These are phyloP conservation scores for Cercospora citrullina DNA, from an alignment of 2,329 filamentous ascomycete species.

Conservation along the genomic window DNA sequence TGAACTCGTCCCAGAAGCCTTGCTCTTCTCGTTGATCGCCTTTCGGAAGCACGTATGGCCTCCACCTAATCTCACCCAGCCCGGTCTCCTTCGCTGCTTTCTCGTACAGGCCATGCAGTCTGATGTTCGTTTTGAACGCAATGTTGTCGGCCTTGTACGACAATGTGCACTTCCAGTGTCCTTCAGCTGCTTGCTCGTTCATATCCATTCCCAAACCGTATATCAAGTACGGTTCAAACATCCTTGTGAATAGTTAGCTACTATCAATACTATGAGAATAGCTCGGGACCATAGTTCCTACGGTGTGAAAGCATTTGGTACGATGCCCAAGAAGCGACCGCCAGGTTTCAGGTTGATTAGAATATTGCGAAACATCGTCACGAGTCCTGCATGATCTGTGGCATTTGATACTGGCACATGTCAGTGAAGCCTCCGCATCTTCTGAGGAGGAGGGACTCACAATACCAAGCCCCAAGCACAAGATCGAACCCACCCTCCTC, in stretches of 20 bases:
- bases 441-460: background rate
- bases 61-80: slow-evolving; percentile 17
- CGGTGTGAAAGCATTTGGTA: slow-evolving; percentile 1
- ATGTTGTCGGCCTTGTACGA: background rate
- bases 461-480: slow-evolving; percentile 14
- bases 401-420: background rate
- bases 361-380: slow-evolving; percentile 18
- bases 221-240: background rate
- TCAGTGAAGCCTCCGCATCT: background rate
- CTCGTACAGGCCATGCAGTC: slow-evolving; percentile 10
- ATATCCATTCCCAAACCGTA: slow-evolving; percentile 1
- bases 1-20: slow-evolving; percentile 23
- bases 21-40: slow-evolving; percentile 12
- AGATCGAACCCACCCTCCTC: slow-evolving; percentile 10
- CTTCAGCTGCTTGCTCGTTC: background rate
- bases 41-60: slow-evolving; percentile 15
- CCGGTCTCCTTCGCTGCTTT: slow-evolving; percentile 20
- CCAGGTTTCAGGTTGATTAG: slow-evolving; percentile 6
- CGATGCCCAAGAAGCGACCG: slow-evolving; percentile 14
- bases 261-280: no score
- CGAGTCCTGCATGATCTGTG: background rate
- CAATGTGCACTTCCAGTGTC: slow-evolving; percentile 2
- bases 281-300: no score
- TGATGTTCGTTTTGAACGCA: background rate
- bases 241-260: background rate